These are phyloP conservation scores for Colletotrichum sp. DNA, from an alignment of 2,329 filamentous ascomycete genomes.

Conservation along the genomic window DNA sequence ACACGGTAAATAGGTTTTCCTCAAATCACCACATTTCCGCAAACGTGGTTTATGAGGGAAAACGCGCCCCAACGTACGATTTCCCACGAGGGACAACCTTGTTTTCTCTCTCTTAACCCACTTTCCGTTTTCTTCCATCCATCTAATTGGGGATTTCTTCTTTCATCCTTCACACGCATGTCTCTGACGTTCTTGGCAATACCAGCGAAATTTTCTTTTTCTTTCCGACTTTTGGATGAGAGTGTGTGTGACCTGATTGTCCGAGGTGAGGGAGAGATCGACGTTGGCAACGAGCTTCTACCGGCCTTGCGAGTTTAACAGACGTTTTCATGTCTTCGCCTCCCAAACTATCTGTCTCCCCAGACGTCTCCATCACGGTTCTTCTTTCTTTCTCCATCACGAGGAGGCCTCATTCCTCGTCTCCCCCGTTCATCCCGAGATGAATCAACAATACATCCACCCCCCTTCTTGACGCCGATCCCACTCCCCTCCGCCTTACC, in stretches of 20 bases:
- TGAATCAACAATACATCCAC: neutral
- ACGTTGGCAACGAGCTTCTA: neutral
- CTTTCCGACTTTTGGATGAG: neutral
- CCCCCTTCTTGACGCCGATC: neutral
- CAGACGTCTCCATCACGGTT: neutral
- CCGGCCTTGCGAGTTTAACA: neutral
- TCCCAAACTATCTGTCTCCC: neutral
- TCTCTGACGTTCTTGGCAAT: neutral
- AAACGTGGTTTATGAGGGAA: neutral
- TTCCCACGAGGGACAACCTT: neutral
- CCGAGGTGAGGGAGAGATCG: neutral
- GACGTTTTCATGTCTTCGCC: conserved; percentile 4
- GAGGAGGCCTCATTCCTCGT: neutral
- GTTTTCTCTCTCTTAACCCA: neutral
- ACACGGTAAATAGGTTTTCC: neutral
- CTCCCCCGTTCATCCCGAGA: neutral
- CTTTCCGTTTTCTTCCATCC: neutral
- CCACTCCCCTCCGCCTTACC: neutral
- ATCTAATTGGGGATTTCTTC: neutral
- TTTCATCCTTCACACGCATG: neutral
- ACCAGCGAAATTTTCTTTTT: neutral
- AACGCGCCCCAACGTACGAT: neutral
- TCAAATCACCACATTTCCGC: neutral
- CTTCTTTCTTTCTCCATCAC: neutral
- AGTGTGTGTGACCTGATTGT: neutral